A percentile compares a stretch with the other conserved stretches of the same genome.
Conservation (phyloP, 2,329 filamentous ascomycete species). For the Cucurbitaria berberidis region DNA sequence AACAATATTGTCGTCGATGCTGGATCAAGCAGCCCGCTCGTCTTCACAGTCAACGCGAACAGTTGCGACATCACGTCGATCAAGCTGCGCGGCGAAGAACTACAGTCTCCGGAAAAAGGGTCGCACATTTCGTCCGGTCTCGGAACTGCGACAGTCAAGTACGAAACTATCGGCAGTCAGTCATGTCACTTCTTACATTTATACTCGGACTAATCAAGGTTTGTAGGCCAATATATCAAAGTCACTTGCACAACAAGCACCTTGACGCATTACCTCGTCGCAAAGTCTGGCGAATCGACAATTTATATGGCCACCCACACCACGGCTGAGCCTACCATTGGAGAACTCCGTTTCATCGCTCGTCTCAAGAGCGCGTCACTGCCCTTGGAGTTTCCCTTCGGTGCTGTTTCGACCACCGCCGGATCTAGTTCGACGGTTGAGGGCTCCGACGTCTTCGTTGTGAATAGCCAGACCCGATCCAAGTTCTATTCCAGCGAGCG, state of each 20-base stretch:
- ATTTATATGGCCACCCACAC: conserved; percentile 66
- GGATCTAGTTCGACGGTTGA: conserved; percentile 61
- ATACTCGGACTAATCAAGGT: neutral
- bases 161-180: conserved; percentile 38
- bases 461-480: conserved; percentile 67
- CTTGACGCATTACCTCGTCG: conserved; percentile 70
- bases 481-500: conserved; percentile 74
- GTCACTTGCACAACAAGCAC: conserved; percentile 65
- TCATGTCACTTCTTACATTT: conserved; percentile 1
- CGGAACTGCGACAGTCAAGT: conserved; percentile 63
- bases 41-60: conserved; percentile 47
- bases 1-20: conserved; percentile 44
- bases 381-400: conserved; percentile 47
- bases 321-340: conserved; percentile 51
- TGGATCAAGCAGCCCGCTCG: conserved; percentile 40
- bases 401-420: conserved; percentile 60
- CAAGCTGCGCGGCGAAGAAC: conserved; percentile 64
- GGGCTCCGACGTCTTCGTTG: conserved; percentile 59
- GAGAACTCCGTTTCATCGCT: conserved; percentile 69
- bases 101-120: conserved; percentile 60
- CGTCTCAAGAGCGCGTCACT: conserved; percentile 58
- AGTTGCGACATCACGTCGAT: conserved; percentile 71
- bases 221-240: conserved; percentile 59
- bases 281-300: conserved; percentile 64
- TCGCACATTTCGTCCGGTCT: conserved; percentile 67